A percentile compares a stretch with the other conserved stretches of the same genome.
phyloP scores from a whole-genome alignment of 2,329 filamentous ascomycete genomes.

The Colletotrichum sp. region DNA sequence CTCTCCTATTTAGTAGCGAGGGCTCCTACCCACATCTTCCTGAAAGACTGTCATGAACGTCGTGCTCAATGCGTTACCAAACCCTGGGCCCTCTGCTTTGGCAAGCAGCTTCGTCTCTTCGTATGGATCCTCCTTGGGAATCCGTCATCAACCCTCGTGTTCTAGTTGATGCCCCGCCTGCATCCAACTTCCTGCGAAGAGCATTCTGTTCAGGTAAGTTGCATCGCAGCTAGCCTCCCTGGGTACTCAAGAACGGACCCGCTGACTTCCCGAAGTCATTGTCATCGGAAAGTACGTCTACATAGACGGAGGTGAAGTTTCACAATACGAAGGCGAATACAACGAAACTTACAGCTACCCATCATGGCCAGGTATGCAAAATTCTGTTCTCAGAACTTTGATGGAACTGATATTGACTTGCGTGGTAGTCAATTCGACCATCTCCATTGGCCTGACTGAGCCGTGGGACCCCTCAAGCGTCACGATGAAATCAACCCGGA shows the following conservation, averaged over 20 bases:
- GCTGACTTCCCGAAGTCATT: background rate
- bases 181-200: background rate
- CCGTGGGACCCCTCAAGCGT: background rate
- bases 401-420: accelerated
- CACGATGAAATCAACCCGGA: background rate
- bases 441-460: background rate
- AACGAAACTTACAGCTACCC: background rate
- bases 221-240: accelerated
- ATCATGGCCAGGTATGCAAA: background rate
- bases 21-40: background rate
- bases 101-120: background rate
- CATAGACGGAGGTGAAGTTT: background rate
- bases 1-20: accelerated
- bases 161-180: background rate
- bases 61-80: background rate
- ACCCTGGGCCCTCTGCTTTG: accelerated
- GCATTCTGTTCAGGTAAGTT: background rate
- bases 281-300: background rate
- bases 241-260: background rate
- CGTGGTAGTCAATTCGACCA: background rate
- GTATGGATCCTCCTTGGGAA: accelerated
- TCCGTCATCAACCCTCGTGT: accelerated
- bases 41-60: background rate
- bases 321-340: background rate
- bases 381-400: accelerated